phyloP scores from a whole-genome alignment of 257 asterid genomes.

The Solanum sejunctum region DNA sequence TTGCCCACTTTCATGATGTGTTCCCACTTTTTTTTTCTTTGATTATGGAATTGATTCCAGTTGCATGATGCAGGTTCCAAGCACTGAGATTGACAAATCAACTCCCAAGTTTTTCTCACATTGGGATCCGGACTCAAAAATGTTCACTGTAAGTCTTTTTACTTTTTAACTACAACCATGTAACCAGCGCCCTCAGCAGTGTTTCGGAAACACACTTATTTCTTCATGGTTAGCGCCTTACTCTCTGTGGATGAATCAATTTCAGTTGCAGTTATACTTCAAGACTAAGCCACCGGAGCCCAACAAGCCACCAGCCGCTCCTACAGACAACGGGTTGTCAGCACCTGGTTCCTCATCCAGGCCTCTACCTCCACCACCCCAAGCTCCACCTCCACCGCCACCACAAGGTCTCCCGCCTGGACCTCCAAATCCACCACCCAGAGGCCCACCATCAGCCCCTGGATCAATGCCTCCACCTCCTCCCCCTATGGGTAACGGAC shows the following conservation, averaged over 20 bases:
- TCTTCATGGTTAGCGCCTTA: background rate
- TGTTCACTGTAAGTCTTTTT: conserved; percentile 62
- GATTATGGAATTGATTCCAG: background rate
- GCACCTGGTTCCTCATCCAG: conserved; percentile 56
- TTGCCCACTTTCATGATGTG: background rate
- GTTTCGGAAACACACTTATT: background rate
- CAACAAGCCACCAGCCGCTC: conserved; percentile 47
- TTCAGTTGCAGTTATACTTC: conserved; percentile 60
- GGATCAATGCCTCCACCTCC: conserved; percentile 43
- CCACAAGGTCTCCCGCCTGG: conserved; percentile 61
- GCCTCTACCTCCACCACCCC: conserved; percentile 29
- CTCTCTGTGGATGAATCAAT: background rate
- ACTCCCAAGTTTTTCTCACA: conserved; percentile 97
- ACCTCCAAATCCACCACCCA: conserved; percentile 44
- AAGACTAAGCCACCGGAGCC: conserved; percentile 79
- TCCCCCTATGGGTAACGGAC: conserved; percentile 66
- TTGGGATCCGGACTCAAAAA: conserved; percentile 98
- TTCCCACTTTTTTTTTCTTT: background rate
- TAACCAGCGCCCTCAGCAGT: background rate
- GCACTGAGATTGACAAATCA: conserved; percentile 87
- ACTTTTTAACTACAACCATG: background rate
- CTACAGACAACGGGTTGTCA: conserved; percentile 47
- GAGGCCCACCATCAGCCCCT: conserved; percentile 35
- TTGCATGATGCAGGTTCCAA: conserved; percentile 57
- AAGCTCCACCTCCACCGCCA: conserved; percentile 17